Conservation (phyloP, 768 basidiomycete genomes). For the Udeniomyces megalosporus region DNA sequence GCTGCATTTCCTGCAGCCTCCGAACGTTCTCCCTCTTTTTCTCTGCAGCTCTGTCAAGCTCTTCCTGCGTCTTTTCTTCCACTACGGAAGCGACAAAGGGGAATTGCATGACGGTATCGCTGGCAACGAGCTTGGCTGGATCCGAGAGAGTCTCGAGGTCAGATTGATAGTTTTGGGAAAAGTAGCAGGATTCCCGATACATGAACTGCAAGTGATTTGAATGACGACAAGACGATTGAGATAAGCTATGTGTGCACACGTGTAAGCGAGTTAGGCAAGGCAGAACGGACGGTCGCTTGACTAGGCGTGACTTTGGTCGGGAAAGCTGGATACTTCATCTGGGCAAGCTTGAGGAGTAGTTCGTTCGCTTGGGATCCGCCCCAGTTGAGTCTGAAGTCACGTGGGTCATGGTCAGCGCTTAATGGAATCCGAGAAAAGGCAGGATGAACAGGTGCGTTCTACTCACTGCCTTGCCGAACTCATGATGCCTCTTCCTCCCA, state of each 20-base stretch:
- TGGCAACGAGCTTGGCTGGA: conserved; percentile 45
- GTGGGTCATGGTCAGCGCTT: neutral
- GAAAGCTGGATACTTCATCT: conserved; percentile 88
- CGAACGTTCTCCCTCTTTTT: conserved; percentile 69
- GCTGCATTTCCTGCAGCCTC: conserved; percentile 78
- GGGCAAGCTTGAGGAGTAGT: conserved; percentile 78
- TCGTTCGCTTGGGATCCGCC: conserved; percentile 80
- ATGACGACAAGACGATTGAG: neutral
- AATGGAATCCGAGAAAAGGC: too few relatives aligned
- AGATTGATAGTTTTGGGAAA: conserved; percentile 56
- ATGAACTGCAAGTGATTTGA: too few relatives aligned
- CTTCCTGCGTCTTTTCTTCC: conserved; percentile 84
- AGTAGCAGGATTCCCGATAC: conserved; percentile 69
- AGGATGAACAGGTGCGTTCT: neutral
- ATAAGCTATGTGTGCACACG: too few relatives aligned
- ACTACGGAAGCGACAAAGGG: conserved; percentile 46
- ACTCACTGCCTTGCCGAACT: conserved; percentile 70
- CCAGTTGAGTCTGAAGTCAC: conserved; percentile 63
- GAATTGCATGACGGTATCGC: conserved; percentile 69
- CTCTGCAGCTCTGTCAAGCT: conserved; percentile 59
- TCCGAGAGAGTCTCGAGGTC: conserved; percentile 52
- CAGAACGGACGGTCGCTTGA: conserved; percentile 55
- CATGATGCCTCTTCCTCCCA: conserved; percentile 65
- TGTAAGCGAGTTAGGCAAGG: neutral
- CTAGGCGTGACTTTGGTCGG: conserved; percentile 60